Evolutionary conservation across 169 alveolate genomes (phyloP).

Genomic region (Plasmodium chabaudi): DNA sequence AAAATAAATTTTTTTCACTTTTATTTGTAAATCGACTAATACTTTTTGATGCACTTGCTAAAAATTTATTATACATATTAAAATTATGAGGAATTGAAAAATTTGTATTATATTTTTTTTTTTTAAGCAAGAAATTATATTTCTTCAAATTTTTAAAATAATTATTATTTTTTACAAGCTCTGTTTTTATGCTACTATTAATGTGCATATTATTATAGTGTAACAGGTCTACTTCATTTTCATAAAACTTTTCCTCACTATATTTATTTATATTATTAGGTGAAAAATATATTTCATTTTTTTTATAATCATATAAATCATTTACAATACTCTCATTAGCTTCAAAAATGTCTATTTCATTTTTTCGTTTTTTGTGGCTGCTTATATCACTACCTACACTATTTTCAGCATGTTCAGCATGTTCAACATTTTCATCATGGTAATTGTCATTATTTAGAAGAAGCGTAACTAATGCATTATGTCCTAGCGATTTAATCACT

Average conservation of each 20-base stretch:
- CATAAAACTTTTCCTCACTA: neutral
- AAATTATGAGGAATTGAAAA: no score
- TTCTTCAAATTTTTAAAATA: conserved; percentile 11
- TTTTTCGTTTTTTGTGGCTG: neutral
- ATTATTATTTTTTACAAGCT: conserved; percentile 3
- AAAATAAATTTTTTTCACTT: no score
- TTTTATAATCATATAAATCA: neutral
- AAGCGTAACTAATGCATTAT: conserved; percentile 27
- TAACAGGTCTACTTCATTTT: conserved; percentile 7
- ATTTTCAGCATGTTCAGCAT: neutral
- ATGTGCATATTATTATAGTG: neutral
- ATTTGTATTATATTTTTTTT: no score
- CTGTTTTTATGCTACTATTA: conserved; percentile 14
- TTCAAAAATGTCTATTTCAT: conserved; percentile 22
- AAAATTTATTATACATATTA: no score
- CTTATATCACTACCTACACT: neutral
- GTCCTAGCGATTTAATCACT: conserved; percentile 28
- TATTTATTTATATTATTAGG: neutral
- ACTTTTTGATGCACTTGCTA: no score
- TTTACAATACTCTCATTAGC: neutral
- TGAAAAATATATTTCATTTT: neutral
- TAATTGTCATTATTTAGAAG: conserved; percentile 24
- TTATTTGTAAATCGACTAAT: no score
- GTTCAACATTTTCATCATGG: neutral
- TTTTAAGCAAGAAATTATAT: neutral